A percentile compares a stretch with the other conserved stretches of the same genome.
phyloP scores from a whole-genome alignment of 2,329 filamentous ascomycete genomes.

The Cladosporium sphaerospermum region DNA sequence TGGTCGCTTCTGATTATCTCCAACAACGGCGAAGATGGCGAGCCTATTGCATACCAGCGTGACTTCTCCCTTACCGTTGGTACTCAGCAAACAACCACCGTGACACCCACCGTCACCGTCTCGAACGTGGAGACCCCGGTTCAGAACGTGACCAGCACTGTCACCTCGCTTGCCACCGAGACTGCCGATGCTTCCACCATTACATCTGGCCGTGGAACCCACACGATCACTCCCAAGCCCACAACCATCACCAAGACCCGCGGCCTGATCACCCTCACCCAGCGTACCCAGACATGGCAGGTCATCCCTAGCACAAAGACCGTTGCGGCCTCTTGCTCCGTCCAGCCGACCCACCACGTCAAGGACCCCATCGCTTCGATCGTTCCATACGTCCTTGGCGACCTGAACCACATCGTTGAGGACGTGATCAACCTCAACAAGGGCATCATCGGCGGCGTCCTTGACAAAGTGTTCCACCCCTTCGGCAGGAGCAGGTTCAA shows the following conservation, averaged over 20 bases:
- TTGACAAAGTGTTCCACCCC: constrained; percentile 4
- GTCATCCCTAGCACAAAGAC: constrained; percentile 17
- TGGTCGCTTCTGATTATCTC: constrained; percentile 40
- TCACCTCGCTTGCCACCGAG: constrained; percentile 20
- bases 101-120: constrained; percentile 20
- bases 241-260: constrained; percentile 18
- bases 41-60: constrained; percentile 41
- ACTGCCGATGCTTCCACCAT: constrained; percentile 22
- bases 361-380: constrained; percentile 25
- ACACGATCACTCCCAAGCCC: constrained; percentile 18
- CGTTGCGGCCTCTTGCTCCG: constrained; percentile 12
- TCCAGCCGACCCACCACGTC: constrained; percentile 9
- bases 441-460: constrained; percentile 1
- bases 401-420: constrained; percentile 10
- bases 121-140: constrained; percentile 20
- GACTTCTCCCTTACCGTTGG: constrained; percentile 35
- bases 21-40: constrained; percentile 36
- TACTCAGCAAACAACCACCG: constrained; percentile 28
- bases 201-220: constrained; percentile 13
- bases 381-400: constrained; percentile 21
- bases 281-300: constrained; percentile 15
- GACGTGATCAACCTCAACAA: constrained; percentile 5
- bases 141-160: constrained; percentile 22
- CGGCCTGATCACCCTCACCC: constrained; percentile 23
- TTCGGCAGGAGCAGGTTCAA: constrained; percentile 1